These are phyloP conservation scores for Boletus mariae DNA, from an alignment of 1,284 basidiomycete species.

Conservation along the genomic window DNA sequence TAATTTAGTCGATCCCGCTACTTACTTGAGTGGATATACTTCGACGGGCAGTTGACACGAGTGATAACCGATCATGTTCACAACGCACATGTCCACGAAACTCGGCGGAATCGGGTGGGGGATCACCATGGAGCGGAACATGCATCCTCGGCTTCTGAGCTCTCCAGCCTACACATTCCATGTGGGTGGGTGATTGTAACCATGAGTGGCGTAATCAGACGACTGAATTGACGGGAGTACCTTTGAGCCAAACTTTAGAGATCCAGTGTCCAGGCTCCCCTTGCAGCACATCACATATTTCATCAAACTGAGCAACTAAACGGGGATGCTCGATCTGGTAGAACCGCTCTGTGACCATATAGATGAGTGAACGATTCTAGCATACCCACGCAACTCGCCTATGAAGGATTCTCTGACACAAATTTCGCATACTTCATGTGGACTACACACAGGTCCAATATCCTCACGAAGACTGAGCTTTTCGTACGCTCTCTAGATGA, in stretches of 20 bases:
- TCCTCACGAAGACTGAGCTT: conserved; percentile 43
- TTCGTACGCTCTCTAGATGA: conserved; percentile 45
- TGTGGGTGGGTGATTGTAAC: conserved; percentile 6
- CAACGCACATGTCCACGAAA: conserved; percentile 61
- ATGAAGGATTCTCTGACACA: conserved; percentile 59
- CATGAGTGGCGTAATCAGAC: conserved; percentile 13
- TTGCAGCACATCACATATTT: conserved; percentile 41
- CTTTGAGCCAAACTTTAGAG: conserved; percentile 75
- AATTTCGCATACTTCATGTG: conserved; percentile 53
- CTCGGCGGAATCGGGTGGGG: conserved; percentile 56
- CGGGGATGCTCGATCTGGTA: conserved; percentile 66
- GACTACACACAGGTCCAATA: conserved; percentile 45
- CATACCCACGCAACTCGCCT: conserved; percentile 40
- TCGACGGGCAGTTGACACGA: conserved; percentile 51
- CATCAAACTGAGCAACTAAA: conserved; percentile 54
- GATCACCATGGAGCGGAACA: conserved; percentile 48
- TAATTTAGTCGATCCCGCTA: conserved; percentile 7
- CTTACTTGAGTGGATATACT: conserved; percentile 59
- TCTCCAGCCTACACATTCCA: conserved; percentile 59
- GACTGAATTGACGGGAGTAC: conserved; percentile 35
- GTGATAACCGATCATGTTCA: conserved; percentile 59
- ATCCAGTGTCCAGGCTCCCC: conserved; percentile 61
- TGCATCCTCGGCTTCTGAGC: conserved; percentile 73
- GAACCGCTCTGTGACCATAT: conserved; percentile 49
- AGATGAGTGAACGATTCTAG: conserved; percentile 1